These are phyloP conservation scores for Blepharisma japonicum DNA, from an alignment of 73 alveolate genomes.

Conservation along the genomic window DNA sequence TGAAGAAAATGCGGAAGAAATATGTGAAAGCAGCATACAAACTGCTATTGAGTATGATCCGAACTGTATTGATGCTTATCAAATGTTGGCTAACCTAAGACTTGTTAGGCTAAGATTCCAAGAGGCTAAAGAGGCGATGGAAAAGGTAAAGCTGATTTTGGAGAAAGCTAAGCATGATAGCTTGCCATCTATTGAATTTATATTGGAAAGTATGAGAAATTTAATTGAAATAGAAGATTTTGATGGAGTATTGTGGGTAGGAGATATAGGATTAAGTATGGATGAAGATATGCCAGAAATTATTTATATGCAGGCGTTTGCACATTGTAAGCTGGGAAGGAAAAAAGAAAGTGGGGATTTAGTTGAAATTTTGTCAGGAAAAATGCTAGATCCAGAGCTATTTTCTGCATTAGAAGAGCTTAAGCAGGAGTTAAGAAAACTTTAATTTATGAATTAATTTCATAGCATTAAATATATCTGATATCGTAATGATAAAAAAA, in stretches of 20 bases:
- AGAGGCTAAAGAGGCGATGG: conserved; percentile 3
- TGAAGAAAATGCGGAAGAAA: too few species aligned
- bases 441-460: too few species aligned
- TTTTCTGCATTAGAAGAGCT: too few species aligned
- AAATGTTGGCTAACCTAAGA: background rate
- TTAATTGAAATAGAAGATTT: conserved; percentile 14
- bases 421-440: too few species aligned
- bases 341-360: background rate
- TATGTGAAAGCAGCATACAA: too few species aligned
- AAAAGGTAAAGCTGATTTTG: background rate
- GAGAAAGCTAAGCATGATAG: background rate
- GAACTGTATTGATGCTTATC: conserved; percentile 18
- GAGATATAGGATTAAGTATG: conserved; percentile 5
- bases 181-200: conserved; percentile 9
- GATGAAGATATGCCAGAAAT: conserved; percentile 3
- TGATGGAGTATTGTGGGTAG: background rate
- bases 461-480: too few species aligned
- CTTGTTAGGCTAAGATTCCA: conserved; percentile 6
- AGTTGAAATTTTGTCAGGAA: too few species aligned
- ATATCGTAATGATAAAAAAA: too few species aligned
- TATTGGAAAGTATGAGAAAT: background rate
- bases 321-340: conserved; percentile 2
- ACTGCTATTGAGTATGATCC: too few species aligned
- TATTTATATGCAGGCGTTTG: background rate
- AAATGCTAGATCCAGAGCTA: too few species aligned